Evolutionary conservation across 345 rosid genomes (phyloP).

Genomic region (Crucihimalaya himalaica): DNA sequence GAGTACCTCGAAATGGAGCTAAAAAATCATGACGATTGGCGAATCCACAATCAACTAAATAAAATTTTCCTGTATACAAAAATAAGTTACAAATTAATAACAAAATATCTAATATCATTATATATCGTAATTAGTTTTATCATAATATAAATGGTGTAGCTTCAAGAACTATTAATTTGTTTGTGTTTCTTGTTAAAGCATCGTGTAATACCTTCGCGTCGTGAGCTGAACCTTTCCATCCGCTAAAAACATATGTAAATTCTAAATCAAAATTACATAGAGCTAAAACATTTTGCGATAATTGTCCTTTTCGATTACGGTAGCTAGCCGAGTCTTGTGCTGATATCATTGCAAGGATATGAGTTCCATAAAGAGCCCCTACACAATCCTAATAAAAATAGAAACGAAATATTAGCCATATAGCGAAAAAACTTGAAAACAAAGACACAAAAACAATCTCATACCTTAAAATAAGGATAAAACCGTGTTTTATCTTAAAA

Average conservation of each 20-base stretch:
- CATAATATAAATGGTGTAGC: background rate
- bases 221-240: background rate
- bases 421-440: background rate
- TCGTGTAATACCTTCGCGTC: background rate
- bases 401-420: background rate
- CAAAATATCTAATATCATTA: too few relatives aligned
- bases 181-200: background rate
- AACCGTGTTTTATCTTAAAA: background rate
- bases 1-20: constrained; percentile 5
- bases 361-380: too few relatives aligned
- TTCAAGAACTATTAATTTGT: background rate
- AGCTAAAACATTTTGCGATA: too few relatives aligned
- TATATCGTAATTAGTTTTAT: background rate
- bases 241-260: background rate
- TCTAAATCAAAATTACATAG: constrained; percentile 19
- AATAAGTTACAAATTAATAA: background rate
- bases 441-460: background rate
- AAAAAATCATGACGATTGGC: background rate
- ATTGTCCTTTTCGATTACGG: too few relatives aligned
- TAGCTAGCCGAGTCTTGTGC: too few relatives aligned
- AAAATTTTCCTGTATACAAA: constrained; percentile 1
- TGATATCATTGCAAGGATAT: too few relatives aligned
- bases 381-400: too few relatives aligned
- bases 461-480: constrained; percentile 24
- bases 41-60: background rate